Conservation (phyloP, 192 early-diverging fungal genomes). For the Chytriomyces confervae region DNA sequence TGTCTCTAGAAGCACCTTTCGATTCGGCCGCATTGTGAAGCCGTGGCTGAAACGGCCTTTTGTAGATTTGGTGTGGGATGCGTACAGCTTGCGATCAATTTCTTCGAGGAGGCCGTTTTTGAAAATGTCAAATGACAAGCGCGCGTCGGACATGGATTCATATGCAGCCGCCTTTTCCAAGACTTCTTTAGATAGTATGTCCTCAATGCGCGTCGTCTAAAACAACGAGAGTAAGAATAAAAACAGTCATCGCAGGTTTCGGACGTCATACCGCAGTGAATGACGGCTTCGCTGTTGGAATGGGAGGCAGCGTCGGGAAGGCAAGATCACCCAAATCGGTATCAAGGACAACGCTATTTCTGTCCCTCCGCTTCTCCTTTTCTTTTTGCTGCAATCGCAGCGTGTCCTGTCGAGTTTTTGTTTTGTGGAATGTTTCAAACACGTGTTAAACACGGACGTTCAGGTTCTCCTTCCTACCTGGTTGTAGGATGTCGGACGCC, state of each 20-base stretch:
- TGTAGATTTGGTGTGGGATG: neutral
- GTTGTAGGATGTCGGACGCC: conserved; percentile 24
- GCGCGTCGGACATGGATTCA: conserved; percentile 5
- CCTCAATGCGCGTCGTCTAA: neutral
- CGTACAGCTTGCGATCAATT: conserved; percentile 29
- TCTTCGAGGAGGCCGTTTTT: conserved; percentile 3
- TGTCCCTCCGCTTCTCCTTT: neutral
- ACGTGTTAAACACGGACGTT: neutral
- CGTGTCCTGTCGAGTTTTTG: neutral
- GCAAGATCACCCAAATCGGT: no score
- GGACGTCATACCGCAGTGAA: no score
- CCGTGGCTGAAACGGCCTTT: neutral
- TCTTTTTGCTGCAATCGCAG: neutral
- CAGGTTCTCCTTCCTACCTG: neutral
- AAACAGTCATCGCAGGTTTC: no score
- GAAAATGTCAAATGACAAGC: conserved; percentile 4
- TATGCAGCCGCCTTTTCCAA: conserved; percentile 20
- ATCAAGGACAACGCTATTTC: no score
- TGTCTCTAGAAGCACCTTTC: neutral
- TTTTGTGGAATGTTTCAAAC: neutral
- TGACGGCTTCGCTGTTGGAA: no score
- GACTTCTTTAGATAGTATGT: neutral
- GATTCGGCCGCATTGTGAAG: neutral
- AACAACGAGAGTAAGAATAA: no score
- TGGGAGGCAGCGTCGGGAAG: no score